Conservation (phyloP, 176 grass and related monocot species). For the Oryza meyeriana region DNA sequence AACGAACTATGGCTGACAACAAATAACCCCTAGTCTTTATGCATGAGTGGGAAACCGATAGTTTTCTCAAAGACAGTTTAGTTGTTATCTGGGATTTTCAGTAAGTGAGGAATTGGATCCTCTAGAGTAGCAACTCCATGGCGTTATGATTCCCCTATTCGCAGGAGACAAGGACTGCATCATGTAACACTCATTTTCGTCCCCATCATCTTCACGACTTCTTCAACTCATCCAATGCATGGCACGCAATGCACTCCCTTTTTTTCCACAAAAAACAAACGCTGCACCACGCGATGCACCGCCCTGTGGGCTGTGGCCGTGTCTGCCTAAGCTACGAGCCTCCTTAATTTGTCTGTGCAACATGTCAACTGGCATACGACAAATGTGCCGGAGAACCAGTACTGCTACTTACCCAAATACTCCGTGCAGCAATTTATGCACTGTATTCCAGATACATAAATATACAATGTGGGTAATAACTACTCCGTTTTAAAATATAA, state of each 20-base stretch:
- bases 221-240: neutral
- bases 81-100: no score
- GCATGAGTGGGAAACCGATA: no score
- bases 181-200: neutral
- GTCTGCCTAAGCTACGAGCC: neutral
- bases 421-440: neutral
- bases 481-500: no score
- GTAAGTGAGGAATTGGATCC: no score
- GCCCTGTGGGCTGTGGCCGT: neutral
- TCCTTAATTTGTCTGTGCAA: neutral
- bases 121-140: no score
- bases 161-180: neutral
- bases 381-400: neutral
- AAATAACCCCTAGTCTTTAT: no score
- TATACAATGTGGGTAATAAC: no score
- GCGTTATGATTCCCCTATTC: neutral
- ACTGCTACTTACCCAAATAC: neutral
- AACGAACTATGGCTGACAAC: no score
- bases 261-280: neutral
- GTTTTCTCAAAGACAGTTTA: no score
- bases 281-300: neutral
- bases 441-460: neutral
- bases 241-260: neutral
- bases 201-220: neutral
- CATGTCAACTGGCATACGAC: constrained; percentile 25